Evolutionary conservation across 306 rosid genomes (phyloP).

Genomic region (Canavalia gladiata): DNA sequence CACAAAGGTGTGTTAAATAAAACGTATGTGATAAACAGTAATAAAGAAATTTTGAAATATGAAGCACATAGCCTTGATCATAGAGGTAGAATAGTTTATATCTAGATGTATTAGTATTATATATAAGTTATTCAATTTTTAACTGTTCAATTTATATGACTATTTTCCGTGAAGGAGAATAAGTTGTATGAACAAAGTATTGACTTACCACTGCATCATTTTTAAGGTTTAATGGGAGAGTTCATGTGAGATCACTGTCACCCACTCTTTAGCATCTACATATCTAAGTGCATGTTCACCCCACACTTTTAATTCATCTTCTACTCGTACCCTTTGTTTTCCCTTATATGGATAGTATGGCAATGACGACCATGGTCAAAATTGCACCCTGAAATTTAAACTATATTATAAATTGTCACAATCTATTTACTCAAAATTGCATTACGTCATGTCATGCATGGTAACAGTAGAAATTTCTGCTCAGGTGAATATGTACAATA

Average conservation of each 20-base stretch:
- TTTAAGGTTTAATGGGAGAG: slow-evolving; percentile 39
- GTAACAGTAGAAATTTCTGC: slow-evolving; percentile 35
- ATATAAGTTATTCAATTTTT: too few relatives aligned
- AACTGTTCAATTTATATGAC: too few relatives aligned
- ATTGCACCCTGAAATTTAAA: slow-evolving; percentile 27
- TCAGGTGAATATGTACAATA: slow-evolving; percentile 41
- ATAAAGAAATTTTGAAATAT: slow-evolving; percentile 9
- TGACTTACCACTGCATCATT: slow-evolving; percentile 27
- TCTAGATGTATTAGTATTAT: too few relatives aligned
- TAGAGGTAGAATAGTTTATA: too few relatives aligned
- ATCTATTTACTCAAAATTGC: slow-evolving; percentile 19
- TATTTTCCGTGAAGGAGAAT: too few relatives aligned
- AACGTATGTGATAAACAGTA: slow-evolving; percentile 17
- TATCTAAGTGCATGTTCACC: slow-evolving; percentile 42
- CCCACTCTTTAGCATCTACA: slow-evolving; percentile 53
- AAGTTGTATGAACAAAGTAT: slow-evolving; percentile 28
- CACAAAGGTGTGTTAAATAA: neutral
- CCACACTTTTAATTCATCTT: slow-evolving; percentile 39
- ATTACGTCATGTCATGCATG: slow-evolving; percentile 46
- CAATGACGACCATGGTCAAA: slow-evolving; percentile 48
- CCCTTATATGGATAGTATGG: slow-evolving; percentile 40
- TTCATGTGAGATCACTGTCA: slow-evolving; percentile 74
- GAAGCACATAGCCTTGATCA: slow-evolving; percentile 45
- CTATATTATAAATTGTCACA: slow-evolving; percentile 40
- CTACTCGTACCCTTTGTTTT: slow-evolving; percentile 32